Evolutionary conservation across 1,284 basidiomycete genomes (phyloP), one percentile per base, ranked within the genome.

Genomic region (Fomes fomentarius): DNA sequence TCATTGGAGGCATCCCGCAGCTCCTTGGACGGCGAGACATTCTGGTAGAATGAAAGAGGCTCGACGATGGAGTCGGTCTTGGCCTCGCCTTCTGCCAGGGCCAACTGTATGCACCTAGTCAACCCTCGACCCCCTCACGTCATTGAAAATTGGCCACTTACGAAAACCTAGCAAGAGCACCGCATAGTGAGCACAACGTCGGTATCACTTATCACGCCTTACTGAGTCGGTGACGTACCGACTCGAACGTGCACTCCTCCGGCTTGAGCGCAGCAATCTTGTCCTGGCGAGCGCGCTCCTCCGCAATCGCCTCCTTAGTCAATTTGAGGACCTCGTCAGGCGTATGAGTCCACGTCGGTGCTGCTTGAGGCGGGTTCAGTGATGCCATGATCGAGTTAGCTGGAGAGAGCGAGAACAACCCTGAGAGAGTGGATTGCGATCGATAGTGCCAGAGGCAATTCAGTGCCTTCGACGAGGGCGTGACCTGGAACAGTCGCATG

Each of bases 41-140:
- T 90, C 69, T 91, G 88, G 66, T 92, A 89, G 72, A 93, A 93
- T 0, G 76, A 71, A 12, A 89, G 75, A 0, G 87, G 87, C 61
- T 88, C 85, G 8, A 76, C 65, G 30, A 74, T 65, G 9, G 68
- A 66, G 48, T 85, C 81, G 28, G 84, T 73, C 11, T 76, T 69
- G 10, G 83, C 80, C 44, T 89, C 87, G 9, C 78, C 77, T 17
- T 78, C 66, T 1, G 86, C 82, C 25, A 93, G 79, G 5, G 80
- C 73, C 25, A 79, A 64, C 80, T 85, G 63, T 30, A 25, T n/a
- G 38, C 45, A 35, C 33, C 34, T 55, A 52, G 22, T 42, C 31
- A 31, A 19, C 44, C 43, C 35, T 42, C 41, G 45, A 49, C 47
- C 21, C 28, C 11, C 24, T 19, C 25, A 46, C 30, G 38, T 48